Percentiles rank a stretch among this genome's conserved stretches.
Conservation (phyloP, 257 asterid species). For the Rhazya stricta region DNA sequence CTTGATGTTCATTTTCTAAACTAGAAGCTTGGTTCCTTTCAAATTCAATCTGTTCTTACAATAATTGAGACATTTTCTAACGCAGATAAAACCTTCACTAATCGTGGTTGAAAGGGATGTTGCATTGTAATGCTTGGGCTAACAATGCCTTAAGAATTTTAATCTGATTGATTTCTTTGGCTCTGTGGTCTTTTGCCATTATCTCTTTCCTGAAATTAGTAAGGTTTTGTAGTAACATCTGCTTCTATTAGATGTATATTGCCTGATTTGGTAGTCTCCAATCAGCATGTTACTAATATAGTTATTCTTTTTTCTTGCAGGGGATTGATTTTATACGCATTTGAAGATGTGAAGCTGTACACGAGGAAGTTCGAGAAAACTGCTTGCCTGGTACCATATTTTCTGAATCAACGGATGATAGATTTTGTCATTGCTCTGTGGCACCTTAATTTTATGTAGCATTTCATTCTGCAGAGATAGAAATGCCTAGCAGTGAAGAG, state of each 20-base stretch:
- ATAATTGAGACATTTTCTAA: neutral
- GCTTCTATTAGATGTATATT: neutral
- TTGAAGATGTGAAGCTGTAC: slow-evolving; percentile 85
- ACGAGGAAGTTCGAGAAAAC: slow-evolving; percentile 65
- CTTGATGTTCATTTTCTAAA: neutral
- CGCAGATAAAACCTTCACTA: neutral
- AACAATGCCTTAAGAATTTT: neutral
- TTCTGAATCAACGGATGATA: slow-evolving; percentile 10
- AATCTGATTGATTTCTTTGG: neutral
- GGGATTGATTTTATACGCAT: slow-evolving; percentile 85
- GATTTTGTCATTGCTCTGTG: slow-evolving; percentile 12
- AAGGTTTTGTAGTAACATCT: neutral
- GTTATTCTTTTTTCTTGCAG: slow-evolving; percentile 32
- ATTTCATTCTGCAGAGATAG: slow-evolving; percentile 45
- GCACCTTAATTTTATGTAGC: slow-evolving; percentile 17
- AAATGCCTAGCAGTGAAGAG: slow-evolving; percentile 50
- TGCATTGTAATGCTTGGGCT: neutral
- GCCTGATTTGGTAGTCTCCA: neutral
- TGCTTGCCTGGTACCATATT: slow-evolving; percentile 65
- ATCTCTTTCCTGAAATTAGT: no score
- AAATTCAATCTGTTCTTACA: no score
- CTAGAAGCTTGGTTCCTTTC: neutral
- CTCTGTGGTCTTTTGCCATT: neutral
- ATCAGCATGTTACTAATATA: neutral
- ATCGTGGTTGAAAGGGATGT: neutral